A percentile compares a stretch with the other conserved stretches of the same genome.
phyloP scores from a whole-genome alignment of 2,329 filamentous ascomycete species.

The Epichloe aotearoae region DNA sequence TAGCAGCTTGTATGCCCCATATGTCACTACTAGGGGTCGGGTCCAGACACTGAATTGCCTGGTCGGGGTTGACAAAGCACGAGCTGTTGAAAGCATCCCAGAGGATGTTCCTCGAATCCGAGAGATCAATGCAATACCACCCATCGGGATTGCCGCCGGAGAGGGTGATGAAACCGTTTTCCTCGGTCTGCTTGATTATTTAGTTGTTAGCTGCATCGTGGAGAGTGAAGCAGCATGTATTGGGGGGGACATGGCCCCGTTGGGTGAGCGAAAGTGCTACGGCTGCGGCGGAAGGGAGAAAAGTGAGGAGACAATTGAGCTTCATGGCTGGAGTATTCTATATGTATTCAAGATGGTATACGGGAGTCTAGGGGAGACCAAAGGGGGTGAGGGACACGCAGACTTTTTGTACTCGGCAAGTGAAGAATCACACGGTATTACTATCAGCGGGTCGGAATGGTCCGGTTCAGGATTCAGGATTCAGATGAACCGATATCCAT shows the following conservation, averaged over 20 bases:
- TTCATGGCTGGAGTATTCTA: neutral
- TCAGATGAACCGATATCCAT: neutral
- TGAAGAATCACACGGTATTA: neutral
- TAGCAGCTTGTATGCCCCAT: constrained; percentile 15
- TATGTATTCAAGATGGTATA: too few relatives aligned
- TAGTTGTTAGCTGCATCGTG: constrained; percentile 13
- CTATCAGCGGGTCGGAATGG: neutral
- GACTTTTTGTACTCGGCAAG: neutral
- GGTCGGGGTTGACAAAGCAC: constrained; percentile 17
- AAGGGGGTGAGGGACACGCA: neutral
- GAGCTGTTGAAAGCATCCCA: constrained; percentile 17
- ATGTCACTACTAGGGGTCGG: constrained; percentile 16
- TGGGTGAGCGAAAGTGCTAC: constrained; percentile 9
- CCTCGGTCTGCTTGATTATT: constrained; percentile 14
- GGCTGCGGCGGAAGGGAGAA: constrained; percentile 11
- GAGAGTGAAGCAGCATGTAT: constrained; percentile 20
- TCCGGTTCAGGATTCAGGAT: neutral
- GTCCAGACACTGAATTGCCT: constrained; percentile 19
- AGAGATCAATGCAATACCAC: constrained; percentile 20
- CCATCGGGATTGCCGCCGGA: constrained; percentile 12
- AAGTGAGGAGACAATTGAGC: constrained; percentile 5
- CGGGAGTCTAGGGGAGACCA: too few relatives aligned
- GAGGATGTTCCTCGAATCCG: constrained; percentile 13
- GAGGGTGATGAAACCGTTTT: constrained; percentile 16
- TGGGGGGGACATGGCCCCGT: constrained; percentile 9